Evolutionary conservation across 768 basidiomycete species (phyloP).

Genomic region (Phanerodontia chrysosporium): DNA sequence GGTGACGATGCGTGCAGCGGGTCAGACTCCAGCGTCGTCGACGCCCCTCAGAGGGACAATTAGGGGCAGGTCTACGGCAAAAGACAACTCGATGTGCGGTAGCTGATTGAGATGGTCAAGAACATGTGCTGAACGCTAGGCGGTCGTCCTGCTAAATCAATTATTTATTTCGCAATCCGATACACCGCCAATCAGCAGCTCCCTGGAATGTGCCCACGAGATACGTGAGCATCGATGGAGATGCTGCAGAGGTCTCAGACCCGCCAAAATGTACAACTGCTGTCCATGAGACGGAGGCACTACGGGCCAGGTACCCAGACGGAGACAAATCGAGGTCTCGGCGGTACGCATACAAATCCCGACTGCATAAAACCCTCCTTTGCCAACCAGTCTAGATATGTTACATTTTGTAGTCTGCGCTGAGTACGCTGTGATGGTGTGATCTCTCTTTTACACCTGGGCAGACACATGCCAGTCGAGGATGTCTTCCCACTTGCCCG

Average conservation of each 20-base stretch:
- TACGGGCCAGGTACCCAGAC: not conserved
- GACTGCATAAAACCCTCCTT: not conserved
- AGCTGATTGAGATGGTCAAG: slow-evolving; percentile 12
- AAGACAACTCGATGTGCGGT: slow-evolving; percentile 1
- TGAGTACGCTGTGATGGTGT: not conserved
- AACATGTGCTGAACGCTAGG: slow-evolving; percentile 2
- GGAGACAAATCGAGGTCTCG: not conserved
- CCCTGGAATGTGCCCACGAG: not conserved
- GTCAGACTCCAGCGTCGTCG: slow-evolving; percentile 8
- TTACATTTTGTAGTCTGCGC: not conserved
- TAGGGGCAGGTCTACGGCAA: not conserved
- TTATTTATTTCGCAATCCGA: slow-evolving; percentile 7
- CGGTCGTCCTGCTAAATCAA: not conserved
- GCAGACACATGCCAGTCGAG: slow-evolving; percentile 86
- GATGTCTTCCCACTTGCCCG: slow-evolving; percentile 88
- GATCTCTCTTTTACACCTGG: not conserved
- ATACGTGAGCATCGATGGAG: slow-evolving; percentile 6
- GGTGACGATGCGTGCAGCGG: slow-evolving; percentile 31
- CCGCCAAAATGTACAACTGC: not conserved
- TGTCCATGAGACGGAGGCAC: not conserved
- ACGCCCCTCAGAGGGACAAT: not conserved
- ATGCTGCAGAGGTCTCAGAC: not conserved
- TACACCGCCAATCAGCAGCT: slow-evolving; percentile 3
- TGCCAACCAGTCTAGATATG: not conserved
- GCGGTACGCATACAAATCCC: not conserved